Base-by-base conservation (phyloP, 768 basidiomycete species). In the Coprinopsis cinerea region DNA sequence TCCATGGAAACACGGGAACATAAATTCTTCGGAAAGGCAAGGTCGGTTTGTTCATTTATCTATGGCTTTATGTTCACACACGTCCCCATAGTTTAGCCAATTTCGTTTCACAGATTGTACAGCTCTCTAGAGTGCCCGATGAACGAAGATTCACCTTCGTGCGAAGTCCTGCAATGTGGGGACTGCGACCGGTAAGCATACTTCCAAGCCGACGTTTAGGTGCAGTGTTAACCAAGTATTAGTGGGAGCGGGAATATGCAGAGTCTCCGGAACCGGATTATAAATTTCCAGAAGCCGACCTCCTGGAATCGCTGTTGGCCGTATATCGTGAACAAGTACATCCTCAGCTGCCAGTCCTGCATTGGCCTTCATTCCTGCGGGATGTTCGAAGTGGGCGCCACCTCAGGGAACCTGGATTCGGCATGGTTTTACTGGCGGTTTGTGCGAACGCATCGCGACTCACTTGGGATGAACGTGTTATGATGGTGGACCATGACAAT, bases 361-460 rank as follows among this genome's bases (percentile, higher is more conserved):
- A 91, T 57, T 74, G 76, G 0, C 81, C 82, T 0, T 75, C 77
- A 7, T 90, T 91, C 54, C 69, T 80, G 48, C 65, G 67, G 15
- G 70, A 73, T 26, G 56, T 84, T 13, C 56, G 56, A 0, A 65
- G 73, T 4, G 71, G 73, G 0, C 59, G 77, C 4, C 79, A 88
- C 61, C 57, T 74, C 5, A 64, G 61, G 3, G 73, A 85, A 46
- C 30, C 64, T 1, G 59, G 69, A 0, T 89, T 90, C 59, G 78
- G 72, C 0, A 65, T 71, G 22, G 70, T 74, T 0, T 76, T 90
- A 37, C 73, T 90, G 9, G 65, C 82, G 3, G 75, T 87, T 0
- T 84, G 85, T 57, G 85, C 89, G 0, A 63, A 79, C 27, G 87
- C 70, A 24, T 65, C 68, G 49, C 73, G 86, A 24, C 85, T 70